phyloP scores from a whole-genome alignment of 495 filamentous ascomycete species.

The Tuber borchii region DNA sequence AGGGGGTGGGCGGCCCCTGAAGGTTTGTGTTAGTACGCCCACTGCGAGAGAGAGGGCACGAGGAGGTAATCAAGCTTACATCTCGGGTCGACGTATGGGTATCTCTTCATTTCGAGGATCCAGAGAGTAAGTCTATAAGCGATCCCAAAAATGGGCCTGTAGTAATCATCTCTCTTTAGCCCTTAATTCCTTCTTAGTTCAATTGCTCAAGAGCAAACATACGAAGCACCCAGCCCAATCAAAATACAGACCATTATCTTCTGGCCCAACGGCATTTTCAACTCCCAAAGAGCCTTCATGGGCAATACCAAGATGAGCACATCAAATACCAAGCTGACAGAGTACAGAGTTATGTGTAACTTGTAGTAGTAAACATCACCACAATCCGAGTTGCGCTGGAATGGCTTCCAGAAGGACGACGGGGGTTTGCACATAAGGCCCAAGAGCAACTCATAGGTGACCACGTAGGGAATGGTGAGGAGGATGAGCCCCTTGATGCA shows the following conservation, averaged over 20 bases:
- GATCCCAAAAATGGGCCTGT: background rate
- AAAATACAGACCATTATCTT: background rate
- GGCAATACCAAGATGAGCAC: background rate
- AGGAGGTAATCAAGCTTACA: background rate
- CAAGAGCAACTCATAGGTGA: background rate
- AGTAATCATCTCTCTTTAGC: background rate
- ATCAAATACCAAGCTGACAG: slow-evolving; percentile 1
- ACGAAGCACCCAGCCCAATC: background rate
- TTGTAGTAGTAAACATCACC: slow-evolving; percentile 7
- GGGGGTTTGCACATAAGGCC: background rate
- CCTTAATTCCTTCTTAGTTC: background rate
- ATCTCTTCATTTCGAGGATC: background rate
- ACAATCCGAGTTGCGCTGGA: background rate
- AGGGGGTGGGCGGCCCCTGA: background rate
- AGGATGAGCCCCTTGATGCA: background rate
- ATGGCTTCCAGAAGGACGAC: background rate
- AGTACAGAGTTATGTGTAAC: background rate
- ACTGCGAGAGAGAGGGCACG: too few relatives aligned
- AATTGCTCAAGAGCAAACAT: background rate
- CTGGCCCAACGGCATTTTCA: background rate
- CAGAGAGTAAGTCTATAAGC: background rate
- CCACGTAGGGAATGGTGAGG: background rate
- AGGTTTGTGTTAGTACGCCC: background rate
- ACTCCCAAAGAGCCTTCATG: background rate
- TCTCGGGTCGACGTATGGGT: background rate